A percentile compares a stretch with the other conserved stretches of the same genome.
Conservation (phyloP, 2,329 filamentous ascomycete genomes). For the Hymenoscyphus linearis region DNA sequence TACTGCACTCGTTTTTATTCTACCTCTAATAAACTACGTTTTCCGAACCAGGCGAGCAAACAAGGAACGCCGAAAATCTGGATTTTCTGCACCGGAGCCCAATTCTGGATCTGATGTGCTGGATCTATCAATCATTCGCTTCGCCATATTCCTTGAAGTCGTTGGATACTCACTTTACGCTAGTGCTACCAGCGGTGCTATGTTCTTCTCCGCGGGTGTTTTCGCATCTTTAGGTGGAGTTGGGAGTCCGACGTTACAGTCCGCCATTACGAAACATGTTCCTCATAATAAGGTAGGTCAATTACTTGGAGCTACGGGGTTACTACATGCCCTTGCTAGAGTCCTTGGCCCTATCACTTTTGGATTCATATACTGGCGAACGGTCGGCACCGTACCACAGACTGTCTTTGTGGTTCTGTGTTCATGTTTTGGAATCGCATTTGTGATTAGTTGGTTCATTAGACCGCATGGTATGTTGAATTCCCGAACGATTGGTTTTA, state of each 20-base stretch:
- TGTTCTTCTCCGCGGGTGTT: constrained; percentile 69
- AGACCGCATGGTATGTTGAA: constrained; percentile 63
- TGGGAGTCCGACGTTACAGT: constrained; percentile 77
- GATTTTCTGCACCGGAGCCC: constrained; percentile 42
- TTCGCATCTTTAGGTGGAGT: constrained; percentile 76
- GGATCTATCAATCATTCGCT: constrained; percentile 71
- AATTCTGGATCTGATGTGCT: constrained; percentile 64
- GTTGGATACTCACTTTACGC: constrained; percentile 72
- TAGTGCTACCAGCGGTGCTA: constrained; percentile 51
- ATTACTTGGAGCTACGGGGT: constrained; percentile 79
- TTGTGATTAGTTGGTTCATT: constrained; percentile 65
- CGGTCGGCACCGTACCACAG: constrained; percentile 72
- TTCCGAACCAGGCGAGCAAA: constrained; percentile 47
- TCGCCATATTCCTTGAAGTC: constrained; percentile 70
- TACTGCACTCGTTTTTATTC: constrained; percentile 63
- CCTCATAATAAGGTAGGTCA: constrained; percentile 76
- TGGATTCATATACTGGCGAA: constrained; percentile 78
- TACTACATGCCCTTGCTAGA: constrained; percentile 76
- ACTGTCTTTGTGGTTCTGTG: constrained; percentile 75
- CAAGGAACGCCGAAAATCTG: constrained; percentile 49
- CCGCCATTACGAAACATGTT: constrained; percentile 84
- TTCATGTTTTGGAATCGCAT: constrained; percentile 58
- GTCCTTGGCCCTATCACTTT: constrained; percentile 78
- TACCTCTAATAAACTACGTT: constrained; percentile 72
- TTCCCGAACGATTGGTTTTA: neutral